A percentile compares a stretch with the other conserved stretches of the same genome.
These are phyloP conservation scores for Fagus crenata DNA, from an alignment of 306 rosid genomes.

Conservation along the genomic window DNA sequence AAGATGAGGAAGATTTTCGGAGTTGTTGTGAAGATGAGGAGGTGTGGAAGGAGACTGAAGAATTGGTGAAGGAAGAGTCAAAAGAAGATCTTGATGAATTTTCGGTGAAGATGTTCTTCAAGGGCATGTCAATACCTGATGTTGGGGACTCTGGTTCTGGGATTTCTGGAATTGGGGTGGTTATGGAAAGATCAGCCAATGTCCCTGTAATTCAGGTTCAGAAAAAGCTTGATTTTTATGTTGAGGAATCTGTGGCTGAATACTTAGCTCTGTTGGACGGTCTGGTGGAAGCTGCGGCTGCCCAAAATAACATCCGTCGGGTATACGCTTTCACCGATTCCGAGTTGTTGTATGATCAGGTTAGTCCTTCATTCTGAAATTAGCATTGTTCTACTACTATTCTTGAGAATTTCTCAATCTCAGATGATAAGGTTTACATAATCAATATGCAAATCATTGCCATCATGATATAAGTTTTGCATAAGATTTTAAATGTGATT, in stretches of 20 bases:
- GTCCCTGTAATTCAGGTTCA: slow-evolving; percentile 66
- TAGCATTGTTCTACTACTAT: neutral
- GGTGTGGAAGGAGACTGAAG: slow-evolving; percentile 69
- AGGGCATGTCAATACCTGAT: slow-evolving; percentile 76
- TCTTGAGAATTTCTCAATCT: neutral
- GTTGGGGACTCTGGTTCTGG: slow-evolving; percentile 61
- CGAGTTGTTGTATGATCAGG: slow-evolving; percentile 68
- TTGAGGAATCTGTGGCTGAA: slow-evolving; percentile 70
- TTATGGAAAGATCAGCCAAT: slow-evolving; percentile 64
- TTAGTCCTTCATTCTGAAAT: slow-evolving; percentile 24
- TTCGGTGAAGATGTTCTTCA: slow-evolving; percentile 78
- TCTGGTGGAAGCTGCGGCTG: slow-evolving; percentile 66
- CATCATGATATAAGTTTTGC: neutral
- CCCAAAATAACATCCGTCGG: slow-evolving; percentile 46
- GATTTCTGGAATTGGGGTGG: slow-evolving; percentile 91
- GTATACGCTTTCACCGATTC: slow-evolving; percentile 85
- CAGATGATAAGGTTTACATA: neutral
- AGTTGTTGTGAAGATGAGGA: slow-evolving; percentile 84
- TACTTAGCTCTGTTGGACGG: slow-evolving; percentile 92
- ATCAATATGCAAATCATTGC: neutral
- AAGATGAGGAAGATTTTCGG: slow-evolving; percentile 87
- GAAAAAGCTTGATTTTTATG: slow-evolving; percentile 83
- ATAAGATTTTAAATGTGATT: neutral
- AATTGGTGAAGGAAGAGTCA: slow-evolving; percentile 48
- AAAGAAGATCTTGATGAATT: slow-evolving; percentile 62